Evolutionary conservation across 352 stramenopile species (phyloP), one percentile per base, ranked within the genome.

Genomic region (Pythium aristosporum): DNA sequence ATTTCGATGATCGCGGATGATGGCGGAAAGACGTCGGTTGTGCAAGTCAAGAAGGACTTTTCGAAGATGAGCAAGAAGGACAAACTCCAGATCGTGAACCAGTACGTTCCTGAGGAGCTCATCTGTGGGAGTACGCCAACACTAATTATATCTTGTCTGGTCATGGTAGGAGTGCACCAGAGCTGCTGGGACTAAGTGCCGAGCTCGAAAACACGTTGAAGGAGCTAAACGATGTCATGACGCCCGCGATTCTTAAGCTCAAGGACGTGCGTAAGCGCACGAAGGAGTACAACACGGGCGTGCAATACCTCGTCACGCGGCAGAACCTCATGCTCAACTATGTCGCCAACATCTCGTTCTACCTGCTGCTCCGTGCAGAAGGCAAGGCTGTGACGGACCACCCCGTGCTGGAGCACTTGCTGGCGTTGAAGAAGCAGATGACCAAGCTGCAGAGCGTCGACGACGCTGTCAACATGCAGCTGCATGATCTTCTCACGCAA

Each of bases 281-380:
- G 6, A 75, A 73, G 7, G 70, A 74, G 25, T 84, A 76, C 67
- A 80, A 89, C 67, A 81, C 71, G 23, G 87, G 83, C 0, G 63
- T 93, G 42, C 82, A 86, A 54, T 93, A 91, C 63, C 76, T 94
- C 52, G 73, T 91, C 54, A 91, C 82, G 20, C 83, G 82, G 16
- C 81, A 93, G 72, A 91, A 91, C 41, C 60, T 96, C 53, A 70
- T 93, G 63, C 79, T 96, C 13, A 92, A 92, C 68, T 96, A 96
- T 73, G 74, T 82, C 25, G 70, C 79, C 41, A 96, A 94, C 71
- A 96, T 94, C 53, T 90, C 82, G 48, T 94, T 96, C 62, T 96
- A 96, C 68, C 61, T 96, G 68, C 65, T 94, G 43, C 64, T 92
- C 60, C 82, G 83, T 47, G 80, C 85, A 0, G 81, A 95, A 65